Base-by-base conservation (phyloP, 805 yeast species). In the Candida piceae region DNA sequence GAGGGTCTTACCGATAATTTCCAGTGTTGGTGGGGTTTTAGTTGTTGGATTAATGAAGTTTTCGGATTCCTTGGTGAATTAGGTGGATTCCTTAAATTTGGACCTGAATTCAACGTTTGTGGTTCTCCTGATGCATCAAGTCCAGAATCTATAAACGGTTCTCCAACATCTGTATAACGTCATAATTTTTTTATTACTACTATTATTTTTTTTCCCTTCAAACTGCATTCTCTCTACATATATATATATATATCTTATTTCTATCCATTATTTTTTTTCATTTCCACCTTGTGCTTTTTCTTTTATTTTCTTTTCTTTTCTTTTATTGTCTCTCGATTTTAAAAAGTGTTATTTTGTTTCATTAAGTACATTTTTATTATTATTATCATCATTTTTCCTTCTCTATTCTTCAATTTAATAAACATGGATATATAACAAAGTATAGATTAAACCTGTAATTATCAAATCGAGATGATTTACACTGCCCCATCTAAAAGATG, bases 41-140 rank as follows among this genome's bases (percentile, higher is more conserved):
- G 84, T 38, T 78, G 87, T 53, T 84, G 90, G 88, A 63, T 78
- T 6, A 86, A 80, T 50, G 90, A 83, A 50, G 82, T 76, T 69
- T 63, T 81, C 42, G 70, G 70, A 2, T 80, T 86, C 78, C 61
- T 72, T 39, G 79, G 80, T 18, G 87, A 81, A 50, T 57, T 76
- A 12, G 80, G 81, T 4, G 80, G 80, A 0, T 71, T 70, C 42
- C 53, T 76, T 17, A 57, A 58, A 26, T 56, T 51, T 3, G 20
- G 19, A 5, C n/a, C 30, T 17, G 30, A 28, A 11, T 10, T 16
- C 9, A 28, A 16, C 3, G 19, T 16, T 11, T 10, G 9, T 16
- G 30, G 20, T 16, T 16, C n/a, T 17, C 10, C 20, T 11, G 27
- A 29, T 28, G 42, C 41, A 26, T 36, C 46, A 7, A 39, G 45